Percentiles rank a stretch among this genome's conserved stretches.
Evolutionary conservation across 495 filamentous ascomycete genomes (phyloP).

Genomic region (Tetracladium setigerum): DNA sequence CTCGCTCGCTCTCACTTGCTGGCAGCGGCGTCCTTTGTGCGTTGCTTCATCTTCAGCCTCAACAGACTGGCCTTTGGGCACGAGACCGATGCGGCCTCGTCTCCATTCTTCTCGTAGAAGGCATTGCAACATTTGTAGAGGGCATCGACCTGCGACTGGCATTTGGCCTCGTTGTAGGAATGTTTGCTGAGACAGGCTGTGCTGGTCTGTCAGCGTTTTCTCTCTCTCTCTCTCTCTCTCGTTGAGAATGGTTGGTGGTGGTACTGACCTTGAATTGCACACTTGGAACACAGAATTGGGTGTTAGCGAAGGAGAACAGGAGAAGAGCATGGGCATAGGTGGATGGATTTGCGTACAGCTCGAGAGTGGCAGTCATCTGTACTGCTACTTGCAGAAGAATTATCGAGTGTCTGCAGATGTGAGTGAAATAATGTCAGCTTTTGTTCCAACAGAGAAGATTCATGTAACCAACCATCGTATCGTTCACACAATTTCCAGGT

Average conservation of each 20-base stretch:
- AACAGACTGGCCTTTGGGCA: slow-evolving; percentile 80
- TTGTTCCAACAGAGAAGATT: too few relatives aligned
- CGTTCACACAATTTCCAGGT: too few relatives aligned
- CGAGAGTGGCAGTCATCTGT: slow-evolving; percentile 60
- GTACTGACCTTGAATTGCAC: slow-evolving; percentile 76
- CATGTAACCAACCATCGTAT: too few relatives aligned
- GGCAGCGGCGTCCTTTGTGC: slow-evolving; percentile 37
- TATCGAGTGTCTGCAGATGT: too few relatives aligned
- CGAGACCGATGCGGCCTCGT: slow-evolving; percentile 66
- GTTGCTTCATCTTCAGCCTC: slow-evolving; percentile 81
- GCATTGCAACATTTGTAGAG: slow-evolving; percentile 90
- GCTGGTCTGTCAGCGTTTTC: not conserved
- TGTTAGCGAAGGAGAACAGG: slow-evolving; percentile 3
- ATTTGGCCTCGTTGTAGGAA: slow-evolving; percentile 83
- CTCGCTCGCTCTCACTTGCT: not conserved
- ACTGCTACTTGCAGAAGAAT: too few relatives aligned
- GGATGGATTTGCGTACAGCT: too few relatives aligned
- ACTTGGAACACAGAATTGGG: slow-evolving; percentile 36
- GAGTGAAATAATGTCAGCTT: too few relatives aligned
- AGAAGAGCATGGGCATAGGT: slow-evolving; percentile 24
- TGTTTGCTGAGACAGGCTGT: slow-evolving; percentile 77
- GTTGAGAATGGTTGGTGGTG: slow-evolving; percentile 5
- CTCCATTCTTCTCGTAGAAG: slow-evolving; percentile 78
- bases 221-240: slow-evolving; percentile 14
- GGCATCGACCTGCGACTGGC: slow-evolving; percentile 73